These are phyloP conservation scores for Moniliella sp. DNA, from an alignment of 1,284 basidiomycete genomes.

Conservation along the genomic window DNA sequence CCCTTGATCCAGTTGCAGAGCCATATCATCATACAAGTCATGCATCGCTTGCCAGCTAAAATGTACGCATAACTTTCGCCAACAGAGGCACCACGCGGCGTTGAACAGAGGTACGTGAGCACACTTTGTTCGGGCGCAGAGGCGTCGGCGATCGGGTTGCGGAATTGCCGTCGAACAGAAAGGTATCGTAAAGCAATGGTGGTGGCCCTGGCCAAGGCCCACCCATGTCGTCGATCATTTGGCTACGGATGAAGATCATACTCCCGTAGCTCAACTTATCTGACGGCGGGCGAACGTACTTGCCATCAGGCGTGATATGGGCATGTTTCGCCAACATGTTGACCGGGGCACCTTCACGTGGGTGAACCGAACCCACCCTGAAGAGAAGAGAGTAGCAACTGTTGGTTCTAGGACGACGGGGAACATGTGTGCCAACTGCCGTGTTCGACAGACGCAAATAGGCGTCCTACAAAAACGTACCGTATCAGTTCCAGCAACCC, in stretches of 20 bases:
- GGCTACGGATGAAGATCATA: conserved; percentile 34
- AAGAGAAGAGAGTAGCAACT: background rate
- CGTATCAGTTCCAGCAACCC: conserved; percentile 45
- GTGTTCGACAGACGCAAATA: background rate
- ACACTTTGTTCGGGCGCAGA: conserved; percentile 44
- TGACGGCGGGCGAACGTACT: conserved; percentile 50
- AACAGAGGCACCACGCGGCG: conserved; percentile 49
- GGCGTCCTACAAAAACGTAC: no score
- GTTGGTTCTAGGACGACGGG: conserved; percentile 6
- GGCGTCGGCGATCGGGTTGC: conserved; percentile 21
- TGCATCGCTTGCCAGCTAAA: conserved; percentile 47
- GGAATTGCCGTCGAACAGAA: conserved; percentile 48
- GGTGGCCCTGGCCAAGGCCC: conserved; percentile 45
- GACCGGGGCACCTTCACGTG: conserved; percentile 51
- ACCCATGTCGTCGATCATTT: conserved; percentile 45
- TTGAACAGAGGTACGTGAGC: conserved; percentile 49
- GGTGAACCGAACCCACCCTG: conserved; percentile 48
- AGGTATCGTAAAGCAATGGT: conserved; percentile 55
- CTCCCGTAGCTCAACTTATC: conserved; percentile 56
- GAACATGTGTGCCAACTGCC: background rate
- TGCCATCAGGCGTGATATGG: conserved; percentile 47
- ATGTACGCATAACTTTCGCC: conserved; percentile 51
- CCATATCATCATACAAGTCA: conserved; percentile 7
- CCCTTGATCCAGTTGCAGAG: conserved; percentile 12
- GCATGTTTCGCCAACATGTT: conserved; percentile 59